phyloP scores from a whole-genome alignment of 257 asterid species.

The Petrea volubilis region DNA sequence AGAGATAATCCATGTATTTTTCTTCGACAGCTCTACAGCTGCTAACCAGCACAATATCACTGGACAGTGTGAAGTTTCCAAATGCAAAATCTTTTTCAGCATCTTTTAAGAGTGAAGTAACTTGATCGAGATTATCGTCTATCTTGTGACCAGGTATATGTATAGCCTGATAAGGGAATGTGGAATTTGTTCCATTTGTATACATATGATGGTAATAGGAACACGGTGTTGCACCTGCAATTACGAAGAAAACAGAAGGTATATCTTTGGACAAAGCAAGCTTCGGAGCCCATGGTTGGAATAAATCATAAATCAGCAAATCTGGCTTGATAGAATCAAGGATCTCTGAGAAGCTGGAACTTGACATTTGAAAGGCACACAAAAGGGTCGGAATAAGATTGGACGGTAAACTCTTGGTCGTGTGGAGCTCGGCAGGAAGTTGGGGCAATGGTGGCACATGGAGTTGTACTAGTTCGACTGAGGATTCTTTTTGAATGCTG shows the following conservation, averaged over 20 bases:
- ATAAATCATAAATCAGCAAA: conserved; percentile 24
- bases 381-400: conserved; percentile 10
- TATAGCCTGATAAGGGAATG: conserved; percentile 28
- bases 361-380: conserved; percentile 18
- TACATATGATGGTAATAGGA: conserved; percentile 22
- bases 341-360: conserved; percentile 20
- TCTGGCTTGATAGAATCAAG: conserved; percentile 17
- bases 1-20: conserved; percentile 35
- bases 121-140: not conserved
- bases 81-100: conserved; percentile 21
- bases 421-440: conserved; percentile 26
- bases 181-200: conserved; percentile 4
- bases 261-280: conserved; percentile 22
- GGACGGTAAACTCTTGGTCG: conserved; percentile 26
- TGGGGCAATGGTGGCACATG: conserved; percentile 19
- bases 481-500: not conserved
- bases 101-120: not conserved
- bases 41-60: conserved; percentile 26
- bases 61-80: conserved; percentile 12
- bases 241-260: conserved; percentile 18
- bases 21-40: conserved; percentile 24
- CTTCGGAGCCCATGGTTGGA: conserved; percentile 37
- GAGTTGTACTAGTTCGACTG: conserved; percentile 16
- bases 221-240: conserved; percentile 3
- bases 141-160: conserved; percentile 10